A percentile compares a stretch with the other conserved stretches of the same genome.
Evolutionary conservation across 1,284 basidiomycete species (phyloP).

Genomic region (Apiotrichum montevideense): DNA sequence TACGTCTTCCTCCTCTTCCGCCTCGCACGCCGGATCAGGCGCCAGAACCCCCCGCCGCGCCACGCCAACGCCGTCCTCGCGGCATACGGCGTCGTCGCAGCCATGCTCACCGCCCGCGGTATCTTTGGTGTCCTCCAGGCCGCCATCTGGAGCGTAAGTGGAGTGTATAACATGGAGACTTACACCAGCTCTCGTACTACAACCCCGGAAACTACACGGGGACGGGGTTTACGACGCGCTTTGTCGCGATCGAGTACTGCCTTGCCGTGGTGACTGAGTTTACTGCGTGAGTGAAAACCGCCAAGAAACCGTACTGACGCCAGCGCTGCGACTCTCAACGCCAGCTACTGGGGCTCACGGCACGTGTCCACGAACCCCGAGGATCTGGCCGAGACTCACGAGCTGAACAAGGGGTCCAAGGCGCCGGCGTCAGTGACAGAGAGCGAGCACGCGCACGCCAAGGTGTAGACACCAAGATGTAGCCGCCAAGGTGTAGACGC

Average conservation of each 20-base stretch:
- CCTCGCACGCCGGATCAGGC: not conserved
- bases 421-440: not conserved
- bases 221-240: slow-evolving; percentile 11
- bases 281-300: slow-evolving; percentile 6
- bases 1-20: slow-evolving; percentile 15
- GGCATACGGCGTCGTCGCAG: slow-evolving; percentile 16
- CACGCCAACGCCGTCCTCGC: slow-evolving; percentile 2
- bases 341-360: not conserved
- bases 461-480: too few species aligned
- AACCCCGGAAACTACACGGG: slow-evolving; percentile 19
- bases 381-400: not conserved
- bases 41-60: not conserved
- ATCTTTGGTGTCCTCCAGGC: slow-evolving; percentile 30
- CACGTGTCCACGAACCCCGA: not conserved
- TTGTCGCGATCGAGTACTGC: slow-evolving; percentile 15
- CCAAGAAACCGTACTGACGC: not conserved
- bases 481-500: too few species aligned
- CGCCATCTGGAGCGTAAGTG: slow-evolving; percentile 1
- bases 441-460: too few species aligned
- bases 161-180: not conserved
- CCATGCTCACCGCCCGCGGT: slow-evolving; percentile 23
- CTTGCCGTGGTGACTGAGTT: slow-evolving; percentile 18
- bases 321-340: not conserved
- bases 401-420: slow-evolving; percentile 3
- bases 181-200: slow-evolving; percentile 15